Base-by-base conservation (phyloP, 305 asterid species). In the Plantago lanceolata region DNA sequence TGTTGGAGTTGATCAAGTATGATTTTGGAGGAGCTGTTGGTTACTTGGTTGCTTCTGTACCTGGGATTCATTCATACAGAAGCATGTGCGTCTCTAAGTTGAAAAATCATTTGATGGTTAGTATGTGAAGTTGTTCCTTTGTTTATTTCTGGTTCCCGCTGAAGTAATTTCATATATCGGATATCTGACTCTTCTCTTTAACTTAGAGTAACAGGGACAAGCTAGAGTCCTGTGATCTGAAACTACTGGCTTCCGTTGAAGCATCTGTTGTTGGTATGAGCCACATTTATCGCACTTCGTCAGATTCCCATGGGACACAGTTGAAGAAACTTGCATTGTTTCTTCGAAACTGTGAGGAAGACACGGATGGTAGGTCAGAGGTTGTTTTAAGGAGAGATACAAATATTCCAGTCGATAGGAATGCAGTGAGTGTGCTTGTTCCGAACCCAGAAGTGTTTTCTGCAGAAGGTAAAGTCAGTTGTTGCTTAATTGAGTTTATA, bases 341-440 rank as follows among this genome's bases (percentile, higher is more conserved):
- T 76, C 93, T 90, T 66, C 71, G 81, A 68, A 85, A 79, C 68
- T 82, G 87, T 72, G 63, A 55, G 67, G 79, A 67, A 73, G 83
- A 82, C 75, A 71, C 67, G 70, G 70, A 77, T 78, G 97, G 93
- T 53, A 82, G 85, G 86, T 74, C 85, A 51, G 95, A 90, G 84
- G 68, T 87, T 77, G 68, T 90, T 60, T 78, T 90, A 82, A 87
- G 83, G 78, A 80, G 96, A 77, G 87, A 72, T 40, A 74, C 79
- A 71, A 78, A 77, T 73, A 83, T 87, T 75, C 79, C 79, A 45
- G 97, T 85, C 15, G 97, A 90, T 73, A 61, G 51, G 51, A 87
- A 87, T 85, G 97, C 97, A 54, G 85, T 90, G 63, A 82, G 96
- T 70, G 82, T 90, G 72, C 84, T 82, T 33, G 67, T 90, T 74